These are phyloP conservation scores for Magnaporthiopsis incrustans DNA, from an alignment of 2,329 filamentous ascomycete species.

Conservation along the genomic window DNA sequence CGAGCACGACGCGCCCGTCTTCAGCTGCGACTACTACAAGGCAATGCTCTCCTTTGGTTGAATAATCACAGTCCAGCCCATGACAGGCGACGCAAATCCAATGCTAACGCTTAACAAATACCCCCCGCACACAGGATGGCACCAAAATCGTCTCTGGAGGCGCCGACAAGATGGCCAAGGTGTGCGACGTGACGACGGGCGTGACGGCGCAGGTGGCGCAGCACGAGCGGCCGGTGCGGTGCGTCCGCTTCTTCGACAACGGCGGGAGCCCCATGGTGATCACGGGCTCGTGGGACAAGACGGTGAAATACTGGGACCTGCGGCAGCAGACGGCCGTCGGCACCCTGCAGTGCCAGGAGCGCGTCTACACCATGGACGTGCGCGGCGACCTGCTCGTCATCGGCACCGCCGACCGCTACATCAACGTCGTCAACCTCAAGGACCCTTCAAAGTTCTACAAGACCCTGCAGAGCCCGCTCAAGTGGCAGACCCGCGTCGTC, in stretches of 20 bases:
- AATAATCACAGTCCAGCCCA: not conserved
- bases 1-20: slow-evolving; percentile 76
- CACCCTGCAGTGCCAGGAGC: slow-evolving; percentile 61
- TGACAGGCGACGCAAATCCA: not conserved
- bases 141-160: slow-evolving; percentile 80
- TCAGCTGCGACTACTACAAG: slow-evolving; percentile 82
- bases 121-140: slow-evolving; percentile 58
- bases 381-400: slow-evolving; percentile 82
- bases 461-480: slow-evolving; percentile 88
- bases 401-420: slow-evolving; percentile 89
- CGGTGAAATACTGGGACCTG: slow-evolving; percentile 82
- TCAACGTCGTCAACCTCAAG: slow-evolving; percentile 88
- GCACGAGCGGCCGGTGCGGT: slow-evolving; percentile 76
- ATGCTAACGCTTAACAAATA: not conserved
- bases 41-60: slow-evolving; percentile 55
- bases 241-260: slow-evolving; percentile 68
- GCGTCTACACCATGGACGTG: slow-evolving; percentile 87
- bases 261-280: slow-evolving; percentile 73
- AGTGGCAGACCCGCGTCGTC: slow-evolving; percentile 95
- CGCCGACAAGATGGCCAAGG: slow-evolving; percentile 82
- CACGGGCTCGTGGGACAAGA: slow-evolving; percentile 90
- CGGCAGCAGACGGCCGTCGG: slow-evolving; percentile 58
- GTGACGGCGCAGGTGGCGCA: slow-evolving; percentile 68
- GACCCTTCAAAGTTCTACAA: slow-evolving; percentile 92
- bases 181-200: slow-evolving; percentile 70